Percentiles rank a stretch among this genome's conserved stretches.
These are phyloP conservation scores for Immersiella caudata DNA, from an alignment of 495 filamentous ascomycete species.

Conservation along the genomic window DNA sequence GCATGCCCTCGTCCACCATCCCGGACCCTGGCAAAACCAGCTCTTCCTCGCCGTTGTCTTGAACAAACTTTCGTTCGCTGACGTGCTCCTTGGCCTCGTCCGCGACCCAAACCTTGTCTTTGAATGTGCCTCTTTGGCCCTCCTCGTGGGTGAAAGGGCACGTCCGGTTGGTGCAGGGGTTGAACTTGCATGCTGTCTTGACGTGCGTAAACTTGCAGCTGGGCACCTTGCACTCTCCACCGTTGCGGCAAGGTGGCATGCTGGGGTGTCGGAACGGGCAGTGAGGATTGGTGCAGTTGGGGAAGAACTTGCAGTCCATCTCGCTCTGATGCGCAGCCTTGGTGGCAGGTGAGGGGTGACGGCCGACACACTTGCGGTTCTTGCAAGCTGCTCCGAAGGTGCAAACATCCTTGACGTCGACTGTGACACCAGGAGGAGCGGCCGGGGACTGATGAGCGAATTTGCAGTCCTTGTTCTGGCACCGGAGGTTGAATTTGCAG, in stretches of 20 bases:
- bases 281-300: conserved; percentile 83
- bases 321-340: conserved; percentile 76
- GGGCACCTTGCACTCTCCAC: conserved; percentile 80
- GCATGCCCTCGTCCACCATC: conserved; percentile 27
- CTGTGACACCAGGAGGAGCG: conserved; percentile 71
- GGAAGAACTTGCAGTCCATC: conserved; percentile 90
- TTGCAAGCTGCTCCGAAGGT: conserved; percentile 88
- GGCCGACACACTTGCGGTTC: conserved; percentile 88
- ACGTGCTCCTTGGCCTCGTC: conserved; percentile 65
- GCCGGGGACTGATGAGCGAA: conserved; percentile 95
- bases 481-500: conserved; percentile 87
- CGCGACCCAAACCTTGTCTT: conserved; percentile 90
- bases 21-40: conserved; percentile 69
- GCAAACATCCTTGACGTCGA: conserved; percentile 82
- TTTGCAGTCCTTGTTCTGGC: conserved; percentile 84
- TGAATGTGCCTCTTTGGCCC: conserved; percentile 78
- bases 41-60: conserved; percentile 69
- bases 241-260: conserved; percentile 80
- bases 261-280: conserved; percentile 91
- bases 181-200: conserved; percentile 83
- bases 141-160: conserved; percentile 92
- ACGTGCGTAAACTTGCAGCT: conserved; percentile 90
- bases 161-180: conserved; percentile 80
- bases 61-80: conserved; percentile 90
- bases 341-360: conserved; percentile 88